Conservation (phyloP, 345 rosid genomes). For the Tarenaya hassleriana region DNA sequence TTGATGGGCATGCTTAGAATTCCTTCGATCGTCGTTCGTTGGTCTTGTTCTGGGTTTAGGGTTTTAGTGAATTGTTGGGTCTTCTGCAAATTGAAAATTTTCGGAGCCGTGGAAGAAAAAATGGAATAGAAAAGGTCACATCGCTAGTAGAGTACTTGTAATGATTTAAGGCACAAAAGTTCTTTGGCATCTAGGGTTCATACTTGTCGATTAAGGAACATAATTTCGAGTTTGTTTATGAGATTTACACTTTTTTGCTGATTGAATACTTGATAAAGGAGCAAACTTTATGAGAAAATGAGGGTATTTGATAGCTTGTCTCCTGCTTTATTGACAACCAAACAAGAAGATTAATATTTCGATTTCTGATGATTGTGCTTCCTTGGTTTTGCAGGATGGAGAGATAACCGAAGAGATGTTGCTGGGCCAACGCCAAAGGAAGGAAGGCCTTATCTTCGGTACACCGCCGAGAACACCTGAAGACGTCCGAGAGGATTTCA, state of each 20-base stretch:
- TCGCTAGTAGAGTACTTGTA: background rate
- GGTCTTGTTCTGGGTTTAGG: constrained; percentile 4
- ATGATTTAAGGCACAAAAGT: background rate
- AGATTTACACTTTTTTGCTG: too few relatives aligned
- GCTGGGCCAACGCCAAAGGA: constrained; percentile 23
- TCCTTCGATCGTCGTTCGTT: background rate
- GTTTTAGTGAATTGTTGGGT: constrained; percentile 7
- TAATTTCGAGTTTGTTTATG: too few relatives aligned
- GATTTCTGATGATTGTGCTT: constrained; percentile 4
- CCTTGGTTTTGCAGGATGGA: constrained; percentile 35
- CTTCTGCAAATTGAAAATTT: constrained; percentile 2
- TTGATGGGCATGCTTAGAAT: constrained; percentile 1
- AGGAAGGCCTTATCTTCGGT: constrained; percentile 36
- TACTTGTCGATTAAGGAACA: background rate
- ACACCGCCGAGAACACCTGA: constrained; percentile 41
- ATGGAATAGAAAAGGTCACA: background rate
- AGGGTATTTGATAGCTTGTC: too few relatives aligned
- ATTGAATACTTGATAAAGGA: too few relatives aligned
- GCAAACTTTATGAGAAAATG: background rate
- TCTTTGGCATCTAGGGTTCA: background rate
- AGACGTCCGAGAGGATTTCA: constrained; percentile 33
- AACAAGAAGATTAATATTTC: background rate
- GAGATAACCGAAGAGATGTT: constrained; percentile 60
- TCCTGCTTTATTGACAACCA: too few relatives aligned
- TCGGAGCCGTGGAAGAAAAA: background rate